These are phyloP conservation scores for Talaromyces sp. DNA, from an alignment of 2,329 filamentous ascomycete genomes.

Conservation along the genomic window DNA sequence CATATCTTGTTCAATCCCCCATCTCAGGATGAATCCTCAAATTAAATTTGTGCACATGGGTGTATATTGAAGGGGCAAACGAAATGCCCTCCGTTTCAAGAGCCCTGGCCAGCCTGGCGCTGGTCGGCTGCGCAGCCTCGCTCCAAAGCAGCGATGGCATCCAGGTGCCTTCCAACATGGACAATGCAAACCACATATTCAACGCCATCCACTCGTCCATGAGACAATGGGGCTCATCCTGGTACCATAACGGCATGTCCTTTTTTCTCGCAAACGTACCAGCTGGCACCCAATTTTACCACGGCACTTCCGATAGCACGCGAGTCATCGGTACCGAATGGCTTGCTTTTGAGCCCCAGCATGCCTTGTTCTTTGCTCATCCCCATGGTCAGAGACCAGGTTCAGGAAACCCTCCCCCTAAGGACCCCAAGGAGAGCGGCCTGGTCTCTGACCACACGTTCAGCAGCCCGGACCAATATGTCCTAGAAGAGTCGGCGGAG, in stretches of 20 bases:
- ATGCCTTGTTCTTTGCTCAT: constrained; percentile 61
- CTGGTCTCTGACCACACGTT: neutral
- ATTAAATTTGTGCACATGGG: neutral
- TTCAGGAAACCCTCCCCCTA: neutral
- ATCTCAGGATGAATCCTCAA: neutral
- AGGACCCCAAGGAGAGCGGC: no score
- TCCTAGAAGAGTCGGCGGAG: neutral
- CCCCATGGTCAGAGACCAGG: neutral
- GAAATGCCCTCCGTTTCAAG: neutral
- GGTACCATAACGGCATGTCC: constrained; percentile 72
- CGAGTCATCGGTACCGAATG: constrained; percentile 57
- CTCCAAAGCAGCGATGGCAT: neutral
- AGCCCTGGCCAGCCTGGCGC: neutral
- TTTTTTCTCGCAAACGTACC: constrained; percentile 64
- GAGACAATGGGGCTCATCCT: constrained; percentile 67
- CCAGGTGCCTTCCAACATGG: constrained; percentile 27
- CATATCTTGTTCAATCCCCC: neutral
- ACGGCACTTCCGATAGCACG: constrained; percentile 49
- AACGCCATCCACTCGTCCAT: constrained; percentile 67
- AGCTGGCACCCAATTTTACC: constrained; percentile 60
- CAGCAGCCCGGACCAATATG: neutral
- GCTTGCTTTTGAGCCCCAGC: constrained; percentile 73
- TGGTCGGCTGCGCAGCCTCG: neutral
- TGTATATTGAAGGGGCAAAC: neutral
- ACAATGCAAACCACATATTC: constrained; percentile 62